phyloP scores from a whole-genome alignment of 805 yeast genomes.

The Dipodascus geniculatus region DNA sequence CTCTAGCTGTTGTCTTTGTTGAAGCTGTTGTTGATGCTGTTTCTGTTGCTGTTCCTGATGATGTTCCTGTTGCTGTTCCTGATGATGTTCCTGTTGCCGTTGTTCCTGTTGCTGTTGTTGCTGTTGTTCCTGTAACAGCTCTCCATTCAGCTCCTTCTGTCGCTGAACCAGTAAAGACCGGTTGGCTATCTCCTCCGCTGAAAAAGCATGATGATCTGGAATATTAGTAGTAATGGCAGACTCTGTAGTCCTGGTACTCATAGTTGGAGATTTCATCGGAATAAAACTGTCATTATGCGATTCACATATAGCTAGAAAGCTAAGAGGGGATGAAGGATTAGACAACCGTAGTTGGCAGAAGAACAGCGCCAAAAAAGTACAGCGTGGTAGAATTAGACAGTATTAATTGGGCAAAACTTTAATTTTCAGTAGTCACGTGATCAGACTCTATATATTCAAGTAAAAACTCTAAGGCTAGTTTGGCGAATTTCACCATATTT shows the following conservation, averaged over 20 bases:
- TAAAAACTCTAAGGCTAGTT: slow-evolving; percentile 48
- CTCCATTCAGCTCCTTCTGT: no score
- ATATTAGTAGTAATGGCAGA: neutral
- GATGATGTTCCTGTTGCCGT: no score
- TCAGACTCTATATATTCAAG: slow-evolving; percentile 34
- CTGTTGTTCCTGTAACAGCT: no score
- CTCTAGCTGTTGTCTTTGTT: no score
- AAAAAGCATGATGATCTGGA: neutral
- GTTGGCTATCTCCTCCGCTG: no score
- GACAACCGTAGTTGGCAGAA: no score
- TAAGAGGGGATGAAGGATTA: neutral
- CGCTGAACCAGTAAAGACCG: no score
- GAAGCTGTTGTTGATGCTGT: no score
- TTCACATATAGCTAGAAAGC: neutral
- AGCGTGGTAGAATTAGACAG: neutral
- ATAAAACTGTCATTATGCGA: neutral
- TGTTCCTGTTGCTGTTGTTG: neutral
- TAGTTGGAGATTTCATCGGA: neutral
- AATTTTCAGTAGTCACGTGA: neutral
- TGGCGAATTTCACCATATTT: slow-evolving; percentile 73
- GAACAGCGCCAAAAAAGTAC: no score
- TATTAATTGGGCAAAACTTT: neutral
- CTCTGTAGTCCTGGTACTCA: slow-evolving; percentile 1
- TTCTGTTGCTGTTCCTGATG: no score
- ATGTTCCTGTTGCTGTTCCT: no score